Evolutionary conservation across 129 eudicot species (phyloP).

Genomic region (Calendula officinalis): DNA sequence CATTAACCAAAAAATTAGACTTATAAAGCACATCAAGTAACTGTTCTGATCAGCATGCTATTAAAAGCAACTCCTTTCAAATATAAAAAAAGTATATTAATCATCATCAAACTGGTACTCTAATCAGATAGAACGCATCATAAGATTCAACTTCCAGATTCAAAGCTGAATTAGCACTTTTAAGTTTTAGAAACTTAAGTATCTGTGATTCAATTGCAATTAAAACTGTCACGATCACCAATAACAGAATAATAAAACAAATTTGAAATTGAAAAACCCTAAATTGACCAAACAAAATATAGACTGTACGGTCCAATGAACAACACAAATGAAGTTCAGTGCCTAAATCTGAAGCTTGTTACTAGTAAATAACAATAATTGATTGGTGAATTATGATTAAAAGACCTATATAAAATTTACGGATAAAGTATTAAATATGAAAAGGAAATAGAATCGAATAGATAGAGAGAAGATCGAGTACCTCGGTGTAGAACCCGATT

Average conservation of each 20-base stretch:
- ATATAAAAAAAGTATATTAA: no score
- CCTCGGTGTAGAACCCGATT: neutral
- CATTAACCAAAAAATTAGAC: no score
- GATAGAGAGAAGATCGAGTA: slow-evolving; percentile 8
- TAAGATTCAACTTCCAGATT: neutral
- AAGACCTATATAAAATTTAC: neutral
- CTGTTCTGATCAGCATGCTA: no score
- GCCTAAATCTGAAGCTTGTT: no score
- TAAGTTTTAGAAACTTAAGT: neutral
- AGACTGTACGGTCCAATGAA: neutral
- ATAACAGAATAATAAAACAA: neutral
- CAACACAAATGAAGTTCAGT: neutral
- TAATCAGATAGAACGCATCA: neutral
- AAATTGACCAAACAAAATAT: slow-evolving; percentile 10
- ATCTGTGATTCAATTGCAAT: slow-evolving; percentile 12
- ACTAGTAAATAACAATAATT: neutral
- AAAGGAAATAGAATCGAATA: neutral
- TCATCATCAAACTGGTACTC: no score
- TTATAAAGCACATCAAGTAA: no score
- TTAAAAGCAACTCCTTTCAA: no score
- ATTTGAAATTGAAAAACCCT: slow-evolving; percentile 2
- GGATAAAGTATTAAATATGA: neutral
- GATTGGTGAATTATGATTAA: neutral
- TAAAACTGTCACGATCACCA: neutral
- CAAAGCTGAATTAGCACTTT: neutral